Conservation (phyloP, 805 yeast genomes). For the Kodamaea lidongshanica region DNA sequence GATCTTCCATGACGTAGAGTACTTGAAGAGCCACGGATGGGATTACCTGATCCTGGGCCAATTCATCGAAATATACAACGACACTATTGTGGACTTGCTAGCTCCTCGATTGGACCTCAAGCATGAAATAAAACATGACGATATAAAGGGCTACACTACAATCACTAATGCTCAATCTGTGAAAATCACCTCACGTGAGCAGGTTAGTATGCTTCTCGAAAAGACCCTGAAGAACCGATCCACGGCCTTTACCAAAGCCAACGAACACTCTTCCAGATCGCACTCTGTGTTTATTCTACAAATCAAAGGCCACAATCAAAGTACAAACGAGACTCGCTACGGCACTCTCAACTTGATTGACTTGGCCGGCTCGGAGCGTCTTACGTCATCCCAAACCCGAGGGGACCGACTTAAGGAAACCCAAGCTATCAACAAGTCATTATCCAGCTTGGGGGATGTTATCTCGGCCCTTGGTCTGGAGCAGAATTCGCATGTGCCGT, state of each 20-base stretch:
- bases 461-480: conserved; percentile 55
- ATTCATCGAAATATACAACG: conserved; percentile 87
- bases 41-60: conserved; percentile 58
- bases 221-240: conserved; percentile 59
- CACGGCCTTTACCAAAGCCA: conserved; percentile 76
- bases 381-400: conserved; percentile 63
- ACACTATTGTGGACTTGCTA: conserved; percentile 66
- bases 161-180: conserved; percentile 55
- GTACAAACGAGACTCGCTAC: conserved; percentile 40
- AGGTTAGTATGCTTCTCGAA: conserved; percentile 45
- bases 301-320: conserved; percentile 47
- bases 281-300: conserved; percentile 73
- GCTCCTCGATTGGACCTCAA: conserved; percentile 25
- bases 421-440: conserved; percentile 79
- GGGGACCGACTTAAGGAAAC: conserved; percentile 85
- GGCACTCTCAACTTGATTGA: conserved; percentile 81
- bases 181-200: conserved; percentile 39
- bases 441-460: conserved; percentile 87
- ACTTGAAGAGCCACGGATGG: conserved; percentile 55
- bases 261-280: conserved; percentile 84
- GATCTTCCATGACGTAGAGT: conserved; percentile 54
- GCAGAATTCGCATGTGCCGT: conserved; percentile 50
- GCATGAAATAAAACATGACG: conserved; percentile 71
- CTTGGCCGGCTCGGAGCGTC: conserved; percentile 90
- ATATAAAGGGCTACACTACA: conserved; percentile 44